Percentiles rank a stretch among this genome's conserved stretches.
Conservation (phyloP, 2,329 filamentous ascomycete genomes). For the Sarocladium kiliense region DNA sequence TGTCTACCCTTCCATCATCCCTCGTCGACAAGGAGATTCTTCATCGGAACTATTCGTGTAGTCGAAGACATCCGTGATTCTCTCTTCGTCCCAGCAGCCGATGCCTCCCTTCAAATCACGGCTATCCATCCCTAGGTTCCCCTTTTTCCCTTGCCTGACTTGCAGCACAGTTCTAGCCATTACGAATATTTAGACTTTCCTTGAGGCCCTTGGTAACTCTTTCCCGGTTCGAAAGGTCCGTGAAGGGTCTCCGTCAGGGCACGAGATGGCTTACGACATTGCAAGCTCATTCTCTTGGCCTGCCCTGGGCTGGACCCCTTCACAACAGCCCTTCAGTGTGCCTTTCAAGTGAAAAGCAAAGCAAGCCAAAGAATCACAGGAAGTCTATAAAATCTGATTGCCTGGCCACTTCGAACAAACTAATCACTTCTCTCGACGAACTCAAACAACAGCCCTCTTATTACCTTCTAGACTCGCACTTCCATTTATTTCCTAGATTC, state of each 20-base stretch:
- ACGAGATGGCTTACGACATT: neutral
- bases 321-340: neutral
- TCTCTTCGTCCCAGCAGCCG: neutral
- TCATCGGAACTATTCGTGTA: neutral
- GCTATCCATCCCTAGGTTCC: neutral
- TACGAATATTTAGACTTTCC: neutral
- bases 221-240: neutral
- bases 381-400: neutral
- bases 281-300: neutral
- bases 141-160: neutral
- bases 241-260: neutral
- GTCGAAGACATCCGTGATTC: neutral
- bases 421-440: neutral
- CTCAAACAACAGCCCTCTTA: neutral
- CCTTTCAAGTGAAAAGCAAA: constrained; percentile 17
- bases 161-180: neutral
- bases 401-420: neutral
- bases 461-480: neutral
- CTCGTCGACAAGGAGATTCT: neutral
- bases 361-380: constrained; percentile 14
- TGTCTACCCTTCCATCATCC: neutral
- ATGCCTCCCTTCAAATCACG: neutral
- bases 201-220: neutral
- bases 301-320: neutral
- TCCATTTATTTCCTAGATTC: neutral